Conservation (phyloP, 192 early-diverging fungal species). For the Chytriomyces sp. region DNA sequence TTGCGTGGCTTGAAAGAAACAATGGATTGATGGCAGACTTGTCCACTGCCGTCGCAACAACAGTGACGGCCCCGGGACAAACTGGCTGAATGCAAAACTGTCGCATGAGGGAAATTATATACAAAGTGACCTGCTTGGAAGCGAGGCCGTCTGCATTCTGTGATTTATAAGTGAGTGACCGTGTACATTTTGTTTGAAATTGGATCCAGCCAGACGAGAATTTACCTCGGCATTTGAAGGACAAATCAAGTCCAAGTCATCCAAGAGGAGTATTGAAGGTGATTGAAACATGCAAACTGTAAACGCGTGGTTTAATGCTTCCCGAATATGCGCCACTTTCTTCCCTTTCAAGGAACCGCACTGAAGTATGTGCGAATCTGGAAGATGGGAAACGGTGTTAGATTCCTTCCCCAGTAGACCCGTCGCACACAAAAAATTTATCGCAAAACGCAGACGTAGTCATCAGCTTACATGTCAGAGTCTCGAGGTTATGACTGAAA, state of each 20-base stretch:
- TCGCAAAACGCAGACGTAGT: conserved; percentile 10
- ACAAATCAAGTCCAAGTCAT: conserved; percentile 76
- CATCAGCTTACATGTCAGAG: conserved; percentile 38
- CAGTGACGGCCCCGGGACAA: conserved; percentile 46
- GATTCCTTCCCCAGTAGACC: no score
- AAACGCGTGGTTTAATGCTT: conserved; percentile 63
- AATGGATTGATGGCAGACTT: conserved; percentile 65
- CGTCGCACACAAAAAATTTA: no score
- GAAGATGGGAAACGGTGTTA: neutral
- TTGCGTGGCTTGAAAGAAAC: conserved; percentile 63
- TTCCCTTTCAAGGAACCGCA: conserved; percentile 72
- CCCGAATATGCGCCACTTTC: conserved; percentile 62
- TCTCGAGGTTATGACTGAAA: conserved; percentile 30
- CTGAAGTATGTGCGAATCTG: conserved; percentile 70
- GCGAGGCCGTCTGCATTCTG: conserved; percentile 67
- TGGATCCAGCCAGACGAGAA: neutral
- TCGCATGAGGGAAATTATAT: conserved; percentile 61
- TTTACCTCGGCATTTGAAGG: conserved; percentile 75
- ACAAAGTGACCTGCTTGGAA: conserved; percentile 66
- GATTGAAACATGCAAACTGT: conserved; percentile 70
- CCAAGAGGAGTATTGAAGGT: conserved; percentile 76
- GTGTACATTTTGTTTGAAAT: neutral
- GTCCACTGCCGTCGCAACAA: conserved; percentile 70
- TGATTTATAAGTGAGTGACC: conserved; percentile 19
- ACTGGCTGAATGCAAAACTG: conserved; percentile 42